Base-by-base conservation (phyloP, 108 stramenopile species). In the Nitzschia putrida region DNA sequence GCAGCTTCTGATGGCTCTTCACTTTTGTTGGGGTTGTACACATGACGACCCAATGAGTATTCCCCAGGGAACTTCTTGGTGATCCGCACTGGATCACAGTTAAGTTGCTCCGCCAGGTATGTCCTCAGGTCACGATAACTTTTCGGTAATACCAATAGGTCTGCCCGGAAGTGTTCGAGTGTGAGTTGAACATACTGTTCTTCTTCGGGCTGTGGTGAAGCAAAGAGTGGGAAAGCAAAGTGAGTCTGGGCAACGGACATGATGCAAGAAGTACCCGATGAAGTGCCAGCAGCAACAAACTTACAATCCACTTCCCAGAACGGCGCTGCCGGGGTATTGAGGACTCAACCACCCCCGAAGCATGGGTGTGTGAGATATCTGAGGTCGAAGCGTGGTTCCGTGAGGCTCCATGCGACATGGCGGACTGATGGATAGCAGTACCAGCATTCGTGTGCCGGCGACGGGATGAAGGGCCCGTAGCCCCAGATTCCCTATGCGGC, bases 41-140 rank as follows among this genome's bases (percentile, higher is more conserved):
- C 89, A 42, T 89, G 76, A 64, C 94, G 88, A 14, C 95, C 95
- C 11, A 98, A 82, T 69, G 95, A 96, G 34, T 91, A 80, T 25
- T 95, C 91, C 8, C 98, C 98, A 10, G 95, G 89, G 68, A 88
- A 97, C 76, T 98, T 98, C 77, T 98, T 98, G 22, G 98, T 97
- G 72, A 98, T 97, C 3, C 98, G 80, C 97, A 97, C 97, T 6
- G 98, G 98, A 74, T 97, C 95, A 70, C 98, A 98, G 54, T 92
- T 85, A 12, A 98, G 83, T 79, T 96, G 96, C 57, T 96, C 90
- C 23, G 98, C 96, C n/a, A 98, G 80, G 66, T 94, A 97, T 0
- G 94, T 85, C 29, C 98, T 78, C 13, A 97, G 85, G 4, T 97
- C 97, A 39, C 86, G 78, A 26, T 97, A 97, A 29, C 97, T 96